Conservation (phyloP, 345 rosid genomes). For the Cardamine resedifolia region DNA sequence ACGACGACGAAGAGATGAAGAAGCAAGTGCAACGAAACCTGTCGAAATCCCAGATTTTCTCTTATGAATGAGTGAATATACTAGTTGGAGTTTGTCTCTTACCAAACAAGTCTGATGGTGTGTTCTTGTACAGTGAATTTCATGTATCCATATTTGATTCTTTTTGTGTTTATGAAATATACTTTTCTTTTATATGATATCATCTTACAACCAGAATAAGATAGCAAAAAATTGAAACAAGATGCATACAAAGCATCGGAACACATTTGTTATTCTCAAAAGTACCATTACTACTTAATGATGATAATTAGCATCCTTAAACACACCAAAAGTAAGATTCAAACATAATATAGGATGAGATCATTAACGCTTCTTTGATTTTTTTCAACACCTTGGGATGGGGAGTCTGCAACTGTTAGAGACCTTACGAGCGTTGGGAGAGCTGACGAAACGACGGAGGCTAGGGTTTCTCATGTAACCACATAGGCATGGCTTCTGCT, state of each 20-base stretch:
- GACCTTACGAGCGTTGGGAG: conserved; percentile 89
- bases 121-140: conserved; percentile 17
- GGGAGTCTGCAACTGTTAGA: conserved; percentile 83
- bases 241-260: conserved; percentile 30
- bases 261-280: conserved; percentile 30
- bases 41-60: conserved; percentile 75
- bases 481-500: conserved; percentile 93
- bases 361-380: background rate
- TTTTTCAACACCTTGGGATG: conserved; percentile 70
- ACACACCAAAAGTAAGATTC: conserved; percentile 16
- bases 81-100: conserved; percentile 8
- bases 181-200: conserved; percentile 13
- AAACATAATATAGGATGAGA: conserved; percentile 11
- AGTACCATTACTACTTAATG: background rate
- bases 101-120: conserved; percentile 14
- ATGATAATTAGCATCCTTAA: background rate
- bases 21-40: conserved; percentile 39
- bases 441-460: conserved; percentile 64
- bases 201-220: conserved; percentile 17
- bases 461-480: conserved; percentile 73
- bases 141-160: conserved; percentile 19
- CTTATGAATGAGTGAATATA: conserved; percentile 34
- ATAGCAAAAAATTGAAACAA: conserved; percentile 20
- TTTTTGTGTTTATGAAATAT: conserved; percentile 28
- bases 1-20: conserved; percentile 47